Evolutionary conservation across 2,329 filamentous ascomycete genomes (phyloP), one percentile per base, ranked within the genome.

Genomic region (Hysterium pulicare): DNA sequence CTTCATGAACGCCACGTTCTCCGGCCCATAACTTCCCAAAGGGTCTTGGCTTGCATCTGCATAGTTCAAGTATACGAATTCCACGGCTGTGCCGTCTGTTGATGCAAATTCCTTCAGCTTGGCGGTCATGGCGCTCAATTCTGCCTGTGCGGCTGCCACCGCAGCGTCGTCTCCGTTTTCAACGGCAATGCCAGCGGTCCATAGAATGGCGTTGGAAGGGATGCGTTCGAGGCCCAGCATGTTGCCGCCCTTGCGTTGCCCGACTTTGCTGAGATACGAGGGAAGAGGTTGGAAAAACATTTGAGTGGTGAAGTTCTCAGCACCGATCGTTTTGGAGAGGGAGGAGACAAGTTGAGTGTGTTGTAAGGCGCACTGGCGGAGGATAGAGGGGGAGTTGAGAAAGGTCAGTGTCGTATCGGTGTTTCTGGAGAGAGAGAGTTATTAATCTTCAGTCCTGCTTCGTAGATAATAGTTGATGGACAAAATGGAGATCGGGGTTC

Each of bases 181-280:
- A 3, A 48, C 33, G 13, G 23, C 20, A 19, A 46, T 33, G 2
- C 40, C 38, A 17, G 15, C 42, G 2, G 40, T 28, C 50, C 48
- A 51, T 9, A 55, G 9, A 9, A 55, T 42, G 5, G 45, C 42
- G 28, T 58, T 54, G 5, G 44, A 24, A 6, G 42, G 23, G 15
- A 50, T 39, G 6, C 42, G 36, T 19, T 57, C 54, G 5, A 58
- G 47, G 7, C 54, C 52, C 10, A 57, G 28, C 19, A 58, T 32
- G 33, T 50, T 51, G 9, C 51, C 49, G n/a, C 47, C 51, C 4
- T 37, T 40, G 19, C 39, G 31, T 2, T 31, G 20, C 3, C 38
- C 41, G 26, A 36, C 45, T 3, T 44, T 16, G 1, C 38, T 30
- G 22, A 49, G 50, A 16, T 45, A 32, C 5, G 40, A 33, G 4